A percentile compares a stretch with the other conserved stretches of the same genome.
phyloP scores from a whole-genome alignment of 2,329 filamentous ascomycete genomes.

The Daldinia eschscholtzii region DNA sequence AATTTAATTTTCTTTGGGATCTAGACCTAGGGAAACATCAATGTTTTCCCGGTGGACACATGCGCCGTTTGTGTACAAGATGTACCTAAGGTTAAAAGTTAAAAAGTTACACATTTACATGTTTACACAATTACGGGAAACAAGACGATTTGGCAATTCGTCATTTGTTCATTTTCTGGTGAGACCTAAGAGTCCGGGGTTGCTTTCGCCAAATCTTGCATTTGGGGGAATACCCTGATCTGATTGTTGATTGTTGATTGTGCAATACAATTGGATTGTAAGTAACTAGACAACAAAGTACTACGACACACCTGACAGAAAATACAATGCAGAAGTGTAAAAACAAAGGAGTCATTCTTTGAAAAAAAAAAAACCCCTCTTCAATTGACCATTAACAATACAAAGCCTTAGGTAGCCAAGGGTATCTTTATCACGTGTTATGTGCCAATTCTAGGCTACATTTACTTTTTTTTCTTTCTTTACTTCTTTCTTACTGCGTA shows the following conservation, averaged over 20 bases:
- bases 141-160: slow-evolving; percentile 16
- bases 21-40: slow-evolving; percentile 25
- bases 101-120: slow-evolving; percentile 11
- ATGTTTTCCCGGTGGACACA: slow-evolving; percentile 15
- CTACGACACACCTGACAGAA: too few relatives aligned
- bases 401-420: slow-evolving; percentile 5
- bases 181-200: slow-evolving; percentile 1
- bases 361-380: background rate
- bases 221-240: background rate
- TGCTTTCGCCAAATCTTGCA: slow-evolving; percentile 4
- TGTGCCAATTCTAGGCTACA: slow-evolving; percentile 15
- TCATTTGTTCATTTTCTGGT: slow-evolving; percentile 4
- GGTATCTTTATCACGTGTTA: slow-evolving; percentile 9
- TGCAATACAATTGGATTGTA: background rate
- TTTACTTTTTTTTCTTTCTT: background rate
- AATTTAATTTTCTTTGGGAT: slow-evolving; percentile 3
- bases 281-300: background rate
- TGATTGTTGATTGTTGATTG: background rate
- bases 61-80: slow-evolving; percentile 9
- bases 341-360: slow-evolving; percentile 27
- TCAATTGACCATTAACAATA: slow-evolving; percentile 9
- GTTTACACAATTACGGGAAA: slow-evolving; percentile 11
- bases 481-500: background rate
- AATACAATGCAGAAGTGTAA: slow-evolving; percentile 23
- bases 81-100: slow-evolving; percentile 7